A percentile compares a stretch with the other conserved stretches of the same genome.
These are phyloP conservation scores for Colletotrichum lindemuthianum DNA, from an alignment of 2,329 filamentous ascomycete genomes.

Conservation along the genomic window DNA sequence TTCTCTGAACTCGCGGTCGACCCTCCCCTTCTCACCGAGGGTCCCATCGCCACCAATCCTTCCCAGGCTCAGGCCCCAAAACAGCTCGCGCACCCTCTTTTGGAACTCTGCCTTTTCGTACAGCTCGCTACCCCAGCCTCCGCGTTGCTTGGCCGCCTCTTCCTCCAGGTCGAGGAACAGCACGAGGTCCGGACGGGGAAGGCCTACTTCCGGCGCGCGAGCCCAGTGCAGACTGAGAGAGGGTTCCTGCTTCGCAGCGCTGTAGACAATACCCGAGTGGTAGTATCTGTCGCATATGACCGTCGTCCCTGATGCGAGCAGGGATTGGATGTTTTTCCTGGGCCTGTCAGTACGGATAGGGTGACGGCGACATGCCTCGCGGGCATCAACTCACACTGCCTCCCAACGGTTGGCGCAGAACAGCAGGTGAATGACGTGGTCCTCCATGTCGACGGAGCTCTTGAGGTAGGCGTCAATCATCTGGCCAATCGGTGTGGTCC, in stretches of 20 bases:
- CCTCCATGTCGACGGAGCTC: constrained; percentile 77
- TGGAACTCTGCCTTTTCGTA: constrained; percentile 92
- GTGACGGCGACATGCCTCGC: too few species aligned
- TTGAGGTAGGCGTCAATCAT: constrained; percentile 88
- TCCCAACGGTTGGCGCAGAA: constrained; percentile 96
- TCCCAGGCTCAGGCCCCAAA: constrained; percentile 66
- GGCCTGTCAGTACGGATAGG: neutral
- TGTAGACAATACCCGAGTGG: constrained; percentile 94
- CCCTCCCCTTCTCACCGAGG: constrained; percentile 39
- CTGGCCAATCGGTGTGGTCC: constrained; percentile 84
- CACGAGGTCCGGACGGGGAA: constrained; percentile 88
- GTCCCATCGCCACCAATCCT: constrained; percentile 48
- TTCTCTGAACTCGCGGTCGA: constrained; percentile 51
- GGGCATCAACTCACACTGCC: constrained; percentile 54
- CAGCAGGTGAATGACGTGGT: constrained; percentile 89
- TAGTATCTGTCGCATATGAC: constrained; percentile 94
- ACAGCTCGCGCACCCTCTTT: constrained; percentile 78
- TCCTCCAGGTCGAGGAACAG: constrained; percentile 87
- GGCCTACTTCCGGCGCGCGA: constrained; percentile 82
- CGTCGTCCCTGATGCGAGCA: constrained; percentile 73
- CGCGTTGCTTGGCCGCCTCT: constrained; percentile 75
- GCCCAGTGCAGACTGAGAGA: constrained; percentile 81
- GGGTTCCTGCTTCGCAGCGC: constrained; percentile 83
- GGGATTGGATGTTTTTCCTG: constrained; percentile 61
- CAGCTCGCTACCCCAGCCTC: constrained; percentile 88